A percentile compares a stretch with the other conserved stretches of the same genome.
Evolutionary conservation across 2,329 filamentous ascomycete species (phyloP).

Genomic region (Aspergillus terreus): DNA sequence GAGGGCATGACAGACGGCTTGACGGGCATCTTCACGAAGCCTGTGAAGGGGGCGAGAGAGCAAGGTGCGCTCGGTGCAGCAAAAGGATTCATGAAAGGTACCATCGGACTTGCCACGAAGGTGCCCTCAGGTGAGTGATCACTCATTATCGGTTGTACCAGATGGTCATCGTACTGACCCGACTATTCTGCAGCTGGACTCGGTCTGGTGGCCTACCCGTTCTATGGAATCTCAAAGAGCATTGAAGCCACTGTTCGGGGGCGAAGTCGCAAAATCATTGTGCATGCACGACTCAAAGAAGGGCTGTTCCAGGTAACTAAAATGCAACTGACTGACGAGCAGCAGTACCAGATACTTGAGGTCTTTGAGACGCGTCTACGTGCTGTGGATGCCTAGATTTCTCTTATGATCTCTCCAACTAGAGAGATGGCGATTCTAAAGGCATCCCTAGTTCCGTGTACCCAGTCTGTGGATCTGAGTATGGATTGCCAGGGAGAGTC

Average conservation of each 20-base stretch:
- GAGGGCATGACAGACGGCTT: conserved; percentile 31
- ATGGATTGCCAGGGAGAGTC: no score
- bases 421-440: no score
- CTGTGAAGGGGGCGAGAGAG: conserved; percentile 28
- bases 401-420: no score
- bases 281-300: background rate
- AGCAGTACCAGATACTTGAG: background rate
- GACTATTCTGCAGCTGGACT: conserved; percentile 16
- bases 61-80: conserved; percentile 30
- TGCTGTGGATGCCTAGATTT: no score
- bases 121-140: conserved; percentile 22
- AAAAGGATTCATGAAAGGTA: conserved; percentile 34
- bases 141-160: background rate
- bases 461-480: no score
- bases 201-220: conserved; percentile 30
- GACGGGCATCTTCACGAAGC: conserved; percentile 28
- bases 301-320: background rate
- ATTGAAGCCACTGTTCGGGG: conserved; percentile 23
- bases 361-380: background rate
- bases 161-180: background rate
- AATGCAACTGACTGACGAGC: background rate
- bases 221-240: conserved; percentile 31
- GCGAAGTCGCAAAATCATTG: conserved; percentile 13
- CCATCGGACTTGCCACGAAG: conserved; percentile 21
- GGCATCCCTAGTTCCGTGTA: no score